A percentile compares a stretch with the other conserved stretches of the same genome.
Evolutionary conservation across 129 eudicot genomes (phyloP).

Genomic region (Calendula officinalis): DNA sequence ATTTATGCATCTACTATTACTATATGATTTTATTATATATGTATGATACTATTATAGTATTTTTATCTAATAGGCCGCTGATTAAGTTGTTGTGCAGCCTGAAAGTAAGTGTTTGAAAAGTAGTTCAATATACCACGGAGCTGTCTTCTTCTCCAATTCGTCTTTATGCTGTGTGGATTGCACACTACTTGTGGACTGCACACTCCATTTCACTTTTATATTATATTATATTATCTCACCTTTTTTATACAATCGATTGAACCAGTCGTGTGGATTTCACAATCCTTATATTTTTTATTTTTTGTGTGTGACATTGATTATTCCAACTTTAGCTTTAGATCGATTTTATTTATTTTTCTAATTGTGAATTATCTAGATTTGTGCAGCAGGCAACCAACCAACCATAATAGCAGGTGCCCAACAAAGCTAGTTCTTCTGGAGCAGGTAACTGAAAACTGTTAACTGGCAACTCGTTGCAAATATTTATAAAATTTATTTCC

Average conservation of each 20-base stretch:
- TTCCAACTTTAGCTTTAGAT: too few relatives aligned
- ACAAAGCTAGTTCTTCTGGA: too few relatives aligned
- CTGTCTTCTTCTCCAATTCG: background rate
- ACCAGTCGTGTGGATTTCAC: constrained; percentile 22
- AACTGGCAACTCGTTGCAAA: too few relatives aligned
- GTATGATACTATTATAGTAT: background rate
- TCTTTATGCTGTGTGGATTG: background rate
- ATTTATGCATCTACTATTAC: background rate
- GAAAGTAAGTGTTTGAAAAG: background rate
- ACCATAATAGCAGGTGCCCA: too few relatives aligned
- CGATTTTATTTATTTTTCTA: too few relatives aligned
- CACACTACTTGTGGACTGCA: background rate
- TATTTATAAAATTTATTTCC: too few relatives aligned
- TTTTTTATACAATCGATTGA: background rate
- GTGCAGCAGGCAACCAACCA: too few relatives aligned
- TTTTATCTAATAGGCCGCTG: background rate
- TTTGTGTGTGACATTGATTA: too few relatives aligned
- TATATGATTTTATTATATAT: background rate
- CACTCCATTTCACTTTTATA: background rate
- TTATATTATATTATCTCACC: background rate
- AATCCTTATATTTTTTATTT: background rate
- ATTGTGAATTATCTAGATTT: too few relatives aligned
- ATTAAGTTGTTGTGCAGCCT: background rate
- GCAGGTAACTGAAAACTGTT: too few relatives aligned
- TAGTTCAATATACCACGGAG: constrained; percentile 2